phyloP scores from a whole-genome alignment of 768 basidiomycete genomes.

The Macrocybe gigantea region DNA sequence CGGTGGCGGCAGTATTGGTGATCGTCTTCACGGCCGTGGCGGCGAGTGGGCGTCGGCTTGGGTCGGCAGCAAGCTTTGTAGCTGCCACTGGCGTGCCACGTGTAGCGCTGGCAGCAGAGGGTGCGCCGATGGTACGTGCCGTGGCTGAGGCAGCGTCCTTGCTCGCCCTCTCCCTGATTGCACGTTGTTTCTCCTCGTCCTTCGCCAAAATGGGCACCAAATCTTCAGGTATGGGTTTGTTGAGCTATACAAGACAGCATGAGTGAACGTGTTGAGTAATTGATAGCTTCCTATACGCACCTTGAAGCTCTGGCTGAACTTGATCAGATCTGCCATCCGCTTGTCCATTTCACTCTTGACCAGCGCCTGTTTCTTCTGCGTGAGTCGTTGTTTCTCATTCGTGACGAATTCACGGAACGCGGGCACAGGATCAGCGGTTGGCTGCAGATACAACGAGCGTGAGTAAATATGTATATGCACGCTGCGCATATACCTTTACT shows the following conservation, averaged over 20 bases:
- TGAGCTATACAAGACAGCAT: constrained; percentile 49
- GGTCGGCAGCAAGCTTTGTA: constrained; percentile 24
- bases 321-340: constrained; percentile 86
- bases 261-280: background rate
- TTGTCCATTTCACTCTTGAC: constrained; percentile 94
- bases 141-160: constrained; percentile 60
- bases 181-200: constrained; percentile 85
- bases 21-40: constrained; percentile 3
- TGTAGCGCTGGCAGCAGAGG: constrained; percentile 45
- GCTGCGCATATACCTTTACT: constrained; percentile 28
- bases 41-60: constrained; percentile 19
- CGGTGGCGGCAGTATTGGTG: constrained; percentile 10
- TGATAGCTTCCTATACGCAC: constrained; percentile 31
- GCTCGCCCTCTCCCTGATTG: constrained; percentile 72
- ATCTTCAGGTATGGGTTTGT: constrained; percentile 93
- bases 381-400: constrained; percentile 83
- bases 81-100: constrained; percentile 32
- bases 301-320: constrained; percentile 94
- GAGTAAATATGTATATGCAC: background rate
- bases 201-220: constrained; percentile 90
- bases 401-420: constrained; percentile 93
- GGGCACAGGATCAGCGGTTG: constrained; percentile 69
- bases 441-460: constrained; percentile 27
- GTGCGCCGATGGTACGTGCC: constrained; percentile 68
- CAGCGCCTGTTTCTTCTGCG: constrained; percentile 85